Evolutionary conservation across 805 yeast species (phyloP), one percentile per base, ranked within the genome.

Genomic region (Myxozyma nipponensis): DNA sequence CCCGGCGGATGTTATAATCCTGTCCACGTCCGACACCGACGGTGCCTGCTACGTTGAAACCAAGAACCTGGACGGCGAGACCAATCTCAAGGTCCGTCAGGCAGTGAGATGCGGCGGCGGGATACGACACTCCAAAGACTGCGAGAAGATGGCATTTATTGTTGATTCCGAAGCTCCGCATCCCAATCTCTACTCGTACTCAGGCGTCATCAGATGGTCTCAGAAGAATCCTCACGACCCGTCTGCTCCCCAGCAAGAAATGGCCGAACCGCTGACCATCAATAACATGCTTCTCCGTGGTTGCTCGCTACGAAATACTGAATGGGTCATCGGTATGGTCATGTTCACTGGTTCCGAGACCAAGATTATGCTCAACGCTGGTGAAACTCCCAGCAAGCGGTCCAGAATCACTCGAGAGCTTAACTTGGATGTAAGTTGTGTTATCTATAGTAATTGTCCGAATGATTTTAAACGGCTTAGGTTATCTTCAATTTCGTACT

Each of bases 321-420:
- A 79, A 56, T 85, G 90, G 89, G 84, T 74, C 2, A 72, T 86
- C 48, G 88, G 91, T 23, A 64, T 81, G 23, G 90, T 82, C 3
- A 74, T 83, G n/a, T 84, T 82, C 64, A 85, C 95, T 2, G 95
- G 95, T 48, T 64, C 67, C 34, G 91, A 85, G 61, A 75, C 89
- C 9, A 86, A 85, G 66, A 82, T 86, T 51, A 82, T 85, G 82
- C 68, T 86, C 54, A 85, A 86, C 64, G 75, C 90, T 2, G 93
- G 93, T 44, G 74, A 77, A 24, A 84, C 93, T 0, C 95, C 95
- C 6, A 79, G 83, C 1, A 85, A 85, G 64, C 75, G 78, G 42
- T 80, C 86, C 7, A 74, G 79, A 59, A 79, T 85, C 45, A 74
- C 86, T 1, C 71, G 78, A 36, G 84, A 83, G 57, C 74, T 86